Percentiles rank a stretch among this genome's conserved stretches.
phyloP scores from a whole-genome alignment of 2,329 filamentous ascomycete species.

The Pseudogymnoascus sp. region DNA sequence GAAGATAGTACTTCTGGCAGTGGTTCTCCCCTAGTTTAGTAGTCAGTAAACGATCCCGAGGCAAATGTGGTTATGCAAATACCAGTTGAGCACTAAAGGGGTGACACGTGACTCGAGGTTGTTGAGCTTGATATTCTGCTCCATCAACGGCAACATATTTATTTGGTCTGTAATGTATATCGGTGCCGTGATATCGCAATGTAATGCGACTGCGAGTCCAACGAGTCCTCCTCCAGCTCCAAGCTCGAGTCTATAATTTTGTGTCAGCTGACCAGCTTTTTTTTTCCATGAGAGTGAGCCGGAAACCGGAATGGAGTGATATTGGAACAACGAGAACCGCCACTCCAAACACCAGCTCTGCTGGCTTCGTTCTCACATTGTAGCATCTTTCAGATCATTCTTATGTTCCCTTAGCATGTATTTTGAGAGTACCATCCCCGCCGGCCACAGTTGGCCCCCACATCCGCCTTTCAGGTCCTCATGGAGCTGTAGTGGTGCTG shows the following conservation, averaged over 20 bases:
- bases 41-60: not conserved
- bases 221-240: constrained; percentile 89
- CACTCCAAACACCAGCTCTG: not conserved
- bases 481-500: constrained; percentile 63
- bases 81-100: constrained; percentile 76
- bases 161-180: constrained; percentile 80
- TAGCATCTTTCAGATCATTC: constrained; percentile 54
- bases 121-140: constrained; percentile 81
- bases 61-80: constrained; percentile 6
- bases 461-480: constrained; percentile 85
- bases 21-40: constrained; percentile 48
- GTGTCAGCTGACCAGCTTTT: not conserved
- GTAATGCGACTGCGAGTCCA: constrained; percentile 55
- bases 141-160: constrained; percentile 80
- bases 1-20: constrained; percentile 46
- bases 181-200: constrained; percentile 46
- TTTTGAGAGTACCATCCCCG: constrained; percentile 78
- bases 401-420: constrained; percentile 74
- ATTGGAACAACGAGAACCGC: constrained; percentile 7
- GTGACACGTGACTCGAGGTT: constrained; percentile 54
- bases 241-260: constrained; percentile 64
- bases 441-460: constrained; percentile 90
- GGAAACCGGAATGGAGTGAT: not conserved
- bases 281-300: constrained; percentile 9
- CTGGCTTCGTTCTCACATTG: constrained; percentile 52